Evolutionary conservation across 306 rosid species (phyloP).

Genomic region (Lithocarpus polystachyus): DNA sequence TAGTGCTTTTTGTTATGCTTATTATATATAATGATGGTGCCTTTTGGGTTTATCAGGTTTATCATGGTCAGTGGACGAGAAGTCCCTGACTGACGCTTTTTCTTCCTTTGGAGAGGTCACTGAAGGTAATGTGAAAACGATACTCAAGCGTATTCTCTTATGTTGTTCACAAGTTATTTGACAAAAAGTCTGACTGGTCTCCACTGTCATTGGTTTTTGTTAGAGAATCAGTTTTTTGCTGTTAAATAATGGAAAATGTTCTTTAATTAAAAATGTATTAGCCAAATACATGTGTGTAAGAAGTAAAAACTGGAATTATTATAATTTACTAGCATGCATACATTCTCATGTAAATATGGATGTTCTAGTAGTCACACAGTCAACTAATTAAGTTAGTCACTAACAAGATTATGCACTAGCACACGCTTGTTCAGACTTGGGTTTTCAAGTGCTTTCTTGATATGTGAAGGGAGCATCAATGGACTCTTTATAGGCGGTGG

Average conservation of each 20-base stretch:
- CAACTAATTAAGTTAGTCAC: not conserved
- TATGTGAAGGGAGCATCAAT: not conserved
- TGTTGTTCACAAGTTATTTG: slow-evolving; percentile 26
- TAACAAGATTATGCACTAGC: not conserved
- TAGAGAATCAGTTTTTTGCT: not conserved
- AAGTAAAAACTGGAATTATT: not conserved
- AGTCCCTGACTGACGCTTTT: slow-evolving; percentile 72
- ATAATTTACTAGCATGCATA: not conserved
- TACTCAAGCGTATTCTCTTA: not conserved
- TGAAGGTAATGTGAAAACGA: slow-evolving; percentile 41
- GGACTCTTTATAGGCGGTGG: not conserved
- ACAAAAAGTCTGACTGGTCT: slow-evolving; percentile 32
- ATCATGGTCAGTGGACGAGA: slow-evolving; percentile 89
- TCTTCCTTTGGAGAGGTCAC: slow-evolving; percentile 78
- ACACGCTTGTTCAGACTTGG: not conserved
- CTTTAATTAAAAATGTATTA: not conserved
- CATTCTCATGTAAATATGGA: not conserved
- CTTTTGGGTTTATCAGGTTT: slow-evolving; percentile 47
- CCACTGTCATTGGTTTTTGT: not conserved
- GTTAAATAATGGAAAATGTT: not conserved
- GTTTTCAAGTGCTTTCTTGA: not conserved
- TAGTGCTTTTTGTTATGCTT: not conserved
- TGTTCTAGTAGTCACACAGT: not conserved
- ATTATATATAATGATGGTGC: not conserved
- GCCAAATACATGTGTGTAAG: not conserved